phyloP scores from a whole-genome alignment of 2,329 filamentous ascomycete species.

The Paecilomyces sp. region DNA sequence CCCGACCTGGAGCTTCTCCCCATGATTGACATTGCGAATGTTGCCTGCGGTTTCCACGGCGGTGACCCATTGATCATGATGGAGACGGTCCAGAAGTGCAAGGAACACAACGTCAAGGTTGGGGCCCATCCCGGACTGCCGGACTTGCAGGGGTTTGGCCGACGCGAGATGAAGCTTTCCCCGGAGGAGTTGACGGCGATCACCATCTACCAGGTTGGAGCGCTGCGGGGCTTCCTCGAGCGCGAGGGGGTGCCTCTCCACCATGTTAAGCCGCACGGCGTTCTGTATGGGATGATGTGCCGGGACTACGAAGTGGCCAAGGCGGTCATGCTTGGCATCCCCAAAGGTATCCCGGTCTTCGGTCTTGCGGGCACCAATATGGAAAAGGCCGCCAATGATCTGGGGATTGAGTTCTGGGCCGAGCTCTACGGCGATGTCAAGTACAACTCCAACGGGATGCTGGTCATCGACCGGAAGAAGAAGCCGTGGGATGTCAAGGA shows the following conservation, averaged over 20 bases:
- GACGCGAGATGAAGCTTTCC: constrained; percentile 54
- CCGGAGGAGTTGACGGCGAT: constrained; percentile 52
- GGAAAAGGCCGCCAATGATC: constrained; percentile 46
- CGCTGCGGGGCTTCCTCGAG: constrained; percentile 53
- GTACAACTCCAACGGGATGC: constrained; percentile 43
- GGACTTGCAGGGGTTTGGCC: constrained; percentile 59
- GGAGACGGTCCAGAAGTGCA: constrained; percentile 52
- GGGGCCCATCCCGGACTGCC: constrained; percentile 60
- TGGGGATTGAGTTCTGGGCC: constrained; percentile 47
- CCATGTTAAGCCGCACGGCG: constrained; percentile 58
- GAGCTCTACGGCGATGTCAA: constrained; percentile 53
- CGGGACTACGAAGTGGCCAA: constrained; percentile 45
- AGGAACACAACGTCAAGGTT: constrained; percentile 48
- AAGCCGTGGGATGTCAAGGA: constrained; percentile 40
- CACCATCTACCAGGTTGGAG: constrained; percentile 57
- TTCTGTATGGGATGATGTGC: constrained; percentile 53
- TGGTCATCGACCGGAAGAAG: constrained; percentile 54
- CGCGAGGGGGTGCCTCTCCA: constrained; percentile 49
- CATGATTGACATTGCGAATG: constrained; percentile 55
- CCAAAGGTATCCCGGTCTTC: constrained; percentile 45
- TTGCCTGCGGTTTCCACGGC: constrained; percentile 55
- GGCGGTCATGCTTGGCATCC: constrained; percentile 49
- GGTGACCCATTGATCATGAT: constrained; percentile 60
- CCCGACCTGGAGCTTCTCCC: constrained; percentile 56
- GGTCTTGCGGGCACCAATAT: constrained; percentile 49